Percentiles rank a stretch among this genome's conserved stretches.
Evolutionary conservation across 2,329 filamentous ascomycete genomes (phyloP).

Genomic region (Periglandula ipomoeae): DNA sequence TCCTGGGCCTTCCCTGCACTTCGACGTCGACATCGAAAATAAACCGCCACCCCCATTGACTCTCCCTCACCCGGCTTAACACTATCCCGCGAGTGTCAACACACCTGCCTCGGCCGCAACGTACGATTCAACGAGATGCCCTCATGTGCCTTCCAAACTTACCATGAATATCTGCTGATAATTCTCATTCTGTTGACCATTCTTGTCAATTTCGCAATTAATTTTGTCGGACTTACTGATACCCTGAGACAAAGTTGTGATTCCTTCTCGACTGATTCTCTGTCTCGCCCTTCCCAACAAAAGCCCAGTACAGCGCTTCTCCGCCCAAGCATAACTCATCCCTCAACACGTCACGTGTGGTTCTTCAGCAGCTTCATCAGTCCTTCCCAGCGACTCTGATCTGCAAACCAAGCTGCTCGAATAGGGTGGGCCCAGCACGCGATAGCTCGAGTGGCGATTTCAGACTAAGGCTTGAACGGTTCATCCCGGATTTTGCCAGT

Average conservation of each 20-base stretch:
- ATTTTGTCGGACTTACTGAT: too few relatives aligned
- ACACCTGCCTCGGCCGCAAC: conserved; percentile 13
- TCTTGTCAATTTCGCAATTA: too few relatives aligned
- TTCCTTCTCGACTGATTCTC: neutral
- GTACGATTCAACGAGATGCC: conserved; percentile 4
- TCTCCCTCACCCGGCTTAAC: neutral
- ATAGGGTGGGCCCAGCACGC: neutral
- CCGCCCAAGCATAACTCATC: too few relatives aligned
- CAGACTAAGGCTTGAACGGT: neutral
- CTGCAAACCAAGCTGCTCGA: neutral
- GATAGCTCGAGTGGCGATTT: neutral
- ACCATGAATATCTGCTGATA: neutral
- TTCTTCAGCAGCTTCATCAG: neutral
- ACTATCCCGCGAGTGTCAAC: conserved; percentile 6
- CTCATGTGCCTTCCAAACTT: neutral
- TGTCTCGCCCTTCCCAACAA: neutral
- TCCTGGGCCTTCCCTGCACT: too few relatives aligned
- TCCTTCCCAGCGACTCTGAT: neutral
- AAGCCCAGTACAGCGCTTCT: too few relatives aligned
- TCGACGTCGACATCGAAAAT: neutral
- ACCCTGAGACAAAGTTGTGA: too few relatives aligned
- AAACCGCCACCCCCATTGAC: neutral
- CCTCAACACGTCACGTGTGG: neutral
- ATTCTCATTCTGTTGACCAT: too few relatives aligned
- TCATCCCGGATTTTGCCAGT: neutral